Conservation (phyloP, 768 basidiomycete species). For the Holtermannia corniformis region DNA sequence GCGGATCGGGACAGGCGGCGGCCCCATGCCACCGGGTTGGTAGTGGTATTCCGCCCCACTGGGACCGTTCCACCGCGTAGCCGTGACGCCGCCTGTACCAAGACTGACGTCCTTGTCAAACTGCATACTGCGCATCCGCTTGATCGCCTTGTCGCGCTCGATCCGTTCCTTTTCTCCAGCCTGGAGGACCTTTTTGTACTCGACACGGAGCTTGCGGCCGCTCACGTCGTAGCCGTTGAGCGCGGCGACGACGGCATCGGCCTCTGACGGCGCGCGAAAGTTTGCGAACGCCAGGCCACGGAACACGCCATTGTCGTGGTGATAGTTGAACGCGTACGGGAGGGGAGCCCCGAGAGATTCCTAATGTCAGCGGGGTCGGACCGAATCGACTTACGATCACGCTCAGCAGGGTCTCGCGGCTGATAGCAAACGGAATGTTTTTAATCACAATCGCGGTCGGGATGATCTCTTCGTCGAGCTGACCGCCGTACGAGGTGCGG, state of each 20-base stretch:
- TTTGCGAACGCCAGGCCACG: constrained; percentile 97
- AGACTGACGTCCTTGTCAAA: constrained; percentile 44
- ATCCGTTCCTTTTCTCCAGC: constrained; percentile 98
- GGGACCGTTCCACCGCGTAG: background rate
- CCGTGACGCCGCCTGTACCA: background rate
- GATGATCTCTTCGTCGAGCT: constrained; percentile 68
- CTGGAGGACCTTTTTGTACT: constrained; percentile 99
- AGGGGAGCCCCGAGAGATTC: constrained; percentile 86
- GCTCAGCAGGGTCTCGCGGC: constrained; percentile 88
- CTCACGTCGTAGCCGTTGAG: constrained; percentile 61
- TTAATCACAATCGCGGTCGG: constrained; percentile 99
- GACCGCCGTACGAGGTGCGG: background rate
- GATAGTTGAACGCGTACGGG: constrained; percentile 99
- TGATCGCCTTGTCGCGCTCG: constrained; percentile 94
- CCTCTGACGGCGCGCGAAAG: constrained; percentile 81
- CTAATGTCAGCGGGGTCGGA: constrained; percentile 42
- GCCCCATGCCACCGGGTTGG: constrained; percentile 5
- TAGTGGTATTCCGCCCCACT: background rate
- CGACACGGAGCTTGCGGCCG: constrained; percentile 92
- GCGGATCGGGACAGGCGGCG: background rate
- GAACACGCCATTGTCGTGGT: constrained; percentile 93
- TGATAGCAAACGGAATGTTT: constrained; percentile 99
- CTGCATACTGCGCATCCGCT: constrained; percentile 96
- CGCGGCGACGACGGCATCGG: constrained; percentile 89
- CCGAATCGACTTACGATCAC: constrained; percentile 65